These are phyloP conservation scores for Rhododendron ferrugineum DNA, from an alignment of 148 eudicot genomes.

Conservation along the genomic window DNA sequence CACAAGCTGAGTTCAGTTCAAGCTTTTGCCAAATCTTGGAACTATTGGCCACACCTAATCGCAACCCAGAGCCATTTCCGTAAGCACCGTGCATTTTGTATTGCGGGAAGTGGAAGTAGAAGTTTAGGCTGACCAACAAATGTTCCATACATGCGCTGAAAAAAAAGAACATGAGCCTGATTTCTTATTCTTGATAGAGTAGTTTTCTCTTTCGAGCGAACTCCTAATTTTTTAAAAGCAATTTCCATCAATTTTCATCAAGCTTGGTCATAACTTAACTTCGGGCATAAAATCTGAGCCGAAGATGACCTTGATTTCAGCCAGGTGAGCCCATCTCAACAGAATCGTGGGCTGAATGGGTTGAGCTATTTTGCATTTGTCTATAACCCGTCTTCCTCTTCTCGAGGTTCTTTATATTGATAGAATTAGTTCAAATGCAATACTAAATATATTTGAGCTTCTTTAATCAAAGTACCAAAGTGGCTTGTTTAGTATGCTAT, in stretches of 20 bases:
- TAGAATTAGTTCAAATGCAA: neutral
- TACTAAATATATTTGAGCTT: neutral
- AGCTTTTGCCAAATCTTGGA: neutral
- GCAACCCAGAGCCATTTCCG: neutral
- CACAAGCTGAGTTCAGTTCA: slow-evolving; percentile 1
- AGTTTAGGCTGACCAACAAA: neutral
- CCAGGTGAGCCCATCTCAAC: neutral
- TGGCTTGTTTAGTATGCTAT: slow-evolving; percentile 7
- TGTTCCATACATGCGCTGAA: neutral
- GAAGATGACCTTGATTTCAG: neutral
- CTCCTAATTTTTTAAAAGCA: neutral
- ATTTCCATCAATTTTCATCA: neutral
- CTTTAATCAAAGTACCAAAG: neutral
- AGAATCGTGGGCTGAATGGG: neutral
- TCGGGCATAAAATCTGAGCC: neutral
- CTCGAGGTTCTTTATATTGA: neutral
- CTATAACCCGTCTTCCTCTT: neutral
- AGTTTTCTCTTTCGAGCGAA: neutral
- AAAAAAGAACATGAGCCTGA: neutral
- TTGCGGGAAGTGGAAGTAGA: neutral
- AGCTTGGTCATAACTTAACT: neutral
- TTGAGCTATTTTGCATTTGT: neutral
- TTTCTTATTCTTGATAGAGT: neutral
- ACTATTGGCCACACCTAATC: neutral
- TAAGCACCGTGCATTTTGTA: neutral